A percentile compares a stretch with the other conserved stretches of the same genome.
Conservation (phyloP, 2,329 filamentous ascomycete genomes). For the Coniochaeta ligniaria region DNA sequence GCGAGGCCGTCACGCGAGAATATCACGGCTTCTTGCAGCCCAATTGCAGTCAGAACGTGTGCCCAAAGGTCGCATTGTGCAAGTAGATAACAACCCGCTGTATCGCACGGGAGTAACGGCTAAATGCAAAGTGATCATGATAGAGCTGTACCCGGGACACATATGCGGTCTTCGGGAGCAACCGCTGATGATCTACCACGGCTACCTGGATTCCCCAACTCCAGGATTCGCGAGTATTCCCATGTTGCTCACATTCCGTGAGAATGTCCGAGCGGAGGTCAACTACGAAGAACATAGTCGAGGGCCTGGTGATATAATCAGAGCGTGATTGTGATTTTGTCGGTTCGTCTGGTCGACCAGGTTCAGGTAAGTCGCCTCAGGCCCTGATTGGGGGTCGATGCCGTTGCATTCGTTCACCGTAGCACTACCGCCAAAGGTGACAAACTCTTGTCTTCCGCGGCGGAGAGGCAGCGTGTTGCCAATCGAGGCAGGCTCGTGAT, state of each 20-base stretch:
- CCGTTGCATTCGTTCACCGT: not conserved
- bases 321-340: not conserved
- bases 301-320: too few species aligned
- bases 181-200: not conserved
- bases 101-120: not conserved
- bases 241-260: too few species aligned
- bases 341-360: not conserved
- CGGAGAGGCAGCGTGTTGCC: not conserved
- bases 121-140: not conserved
- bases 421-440: too few species aligned
- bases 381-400: not conserved
- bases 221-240: not conserved
- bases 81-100: not conserved
- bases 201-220: not conserved
- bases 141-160: not conserved
- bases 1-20: not conserved
- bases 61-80: not conserved
- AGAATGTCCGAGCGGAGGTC: too few species aligned
- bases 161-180: not conserved
- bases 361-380: not conserved
- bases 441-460: too few species aligned
- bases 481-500: not conserved
- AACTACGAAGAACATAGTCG: too few species aligned
- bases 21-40: not conserved
- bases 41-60: not conserved